Percentiles rank a stretch among this genome's conserved stretches.
Evolutionary conservation across 768 basidiomycete genomes (phyloP).

Genomic region (Russula sp.): DNA sequence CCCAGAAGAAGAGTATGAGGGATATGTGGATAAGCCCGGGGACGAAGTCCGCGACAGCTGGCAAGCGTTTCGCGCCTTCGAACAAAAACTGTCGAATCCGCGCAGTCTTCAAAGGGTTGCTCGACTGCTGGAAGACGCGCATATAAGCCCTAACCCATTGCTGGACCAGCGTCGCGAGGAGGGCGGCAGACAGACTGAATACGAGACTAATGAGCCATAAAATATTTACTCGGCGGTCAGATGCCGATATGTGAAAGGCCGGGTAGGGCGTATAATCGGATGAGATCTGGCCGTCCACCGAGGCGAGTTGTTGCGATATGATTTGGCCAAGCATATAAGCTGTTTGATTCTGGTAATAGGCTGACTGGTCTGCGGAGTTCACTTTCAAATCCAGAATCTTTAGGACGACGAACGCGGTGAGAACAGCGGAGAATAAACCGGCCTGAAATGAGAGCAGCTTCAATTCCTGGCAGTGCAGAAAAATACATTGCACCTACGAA

Average conservation of each 20-base stretch:
- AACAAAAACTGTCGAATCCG: constrained; percentile 41
- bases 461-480: neutral
- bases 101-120: constrained; percentile 37
- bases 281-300: neutral
- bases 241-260: constrained; percentile 31
- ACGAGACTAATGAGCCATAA: constrained; percentile 41
- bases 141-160: constrained; percentile 48
- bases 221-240: constrained; percentile 41
- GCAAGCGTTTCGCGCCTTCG: constrained; percentile 43
- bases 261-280: neutral
- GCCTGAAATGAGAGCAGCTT: neutral
- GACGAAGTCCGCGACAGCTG: constrained; percentile 43
- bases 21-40: constrained; percentile 48
- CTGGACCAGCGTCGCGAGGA: constrained; percentile 47
- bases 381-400: constrained; percentile 15
- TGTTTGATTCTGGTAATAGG: constrained; percentile 13
- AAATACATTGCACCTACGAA: neutral
- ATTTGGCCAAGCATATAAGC: neutral
- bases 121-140: constrained; percentile 34
- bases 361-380: constrained; percentile 1
- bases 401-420: constrained; percentile 19
- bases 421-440: constrained; percentile 23
- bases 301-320: constrained; percentile 17
- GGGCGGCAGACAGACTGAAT: constrained; percentile 44
- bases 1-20: constrained; percentile 27